Base-by-base conservation (phyloP, 495 filamentous ascomycete species). In the Staphylotrichum longicolle region DNA sequence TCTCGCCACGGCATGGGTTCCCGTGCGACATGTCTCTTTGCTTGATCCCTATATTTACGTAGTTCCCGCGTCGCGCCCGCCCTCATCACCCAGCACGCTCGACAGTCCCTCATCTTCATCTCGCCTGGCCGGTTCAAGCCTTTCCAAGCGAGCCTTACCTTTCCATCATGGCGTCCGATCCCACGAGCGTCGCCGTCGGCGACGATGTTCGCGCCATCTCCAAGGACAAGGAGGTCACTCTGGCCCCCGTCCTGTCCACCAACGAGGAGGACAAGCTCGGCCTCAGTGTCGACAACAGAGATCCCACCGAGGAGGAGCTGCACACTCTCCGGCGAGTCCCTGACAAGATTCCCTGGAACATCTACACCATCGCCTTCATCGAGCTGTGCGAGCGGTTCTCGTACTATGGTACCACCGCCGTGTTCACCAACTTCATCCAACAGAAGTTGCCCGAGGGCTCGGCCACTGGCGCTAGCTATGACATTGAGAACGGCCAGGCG, bases 361-460 rank as follows among this genome's bases (percentile, higher is more conserved):
- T 81, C 7, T 92, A 84, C 67, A 87, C 85, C 30, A 81, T 93
- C 56, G 88, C 86, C 27, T 86, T 91, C 64, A 82, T 90, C 52
- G 89, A 93, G 73, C 71, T 91, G 59, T 88, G 84, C 75, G 89
- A 93, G 77, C 86, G 89, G 41, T 89, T 91, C 75, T 87, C 86
- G 8, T 91, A 89, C 77, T 91, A 91, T 69, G 89, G 89, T 57
- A 88, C 86, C 12, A 88, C 83, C 27, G 85, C 83, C 44, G 86
- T 91, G 51, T 69, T 66, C 33, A 69, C 64, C 62, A 69, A 69
- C 67, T 91, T 87, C 78, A 86, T 91, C 65, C 86, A 89, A 67
- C 80, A 85, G 54, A 76, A 81, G 42, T 81, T 88, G 15, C 87
- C 87, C 3, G 40, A 45, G 0, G 81, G 77, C 10, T 89, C 86